Conservation (phyloP, 352 stramenopile species). For the Hyphochytrium catenoides region DNA sequence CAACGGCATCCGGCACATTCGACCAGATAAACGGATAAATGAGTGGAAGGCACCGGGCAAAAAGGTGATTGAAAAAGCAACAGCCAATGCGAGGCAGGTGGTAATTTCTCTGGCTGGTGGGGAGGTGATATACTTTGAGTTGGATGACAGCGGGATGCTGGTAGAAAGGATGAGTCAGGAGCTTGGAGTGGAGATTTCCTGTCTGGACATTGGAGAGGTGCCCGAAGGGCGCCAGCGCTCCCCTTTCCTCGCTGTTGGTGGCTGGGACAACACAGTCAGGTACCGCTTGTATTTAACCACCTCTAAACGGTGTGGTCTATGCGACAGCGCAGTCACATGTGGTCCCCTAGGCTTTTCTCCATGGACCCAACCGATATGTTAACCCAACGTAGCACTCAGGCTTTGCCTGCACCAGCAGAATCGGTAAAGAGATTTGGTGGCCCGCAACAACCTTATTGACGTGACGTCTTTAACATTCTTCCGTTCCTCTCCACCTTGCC, state of each 20-base stretch:
- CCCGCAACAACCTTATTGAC: too few relatives aligned
- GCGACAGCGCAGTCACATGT: constrained; percentile 23
- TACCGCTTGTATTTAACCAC: constrained; percentile 2
- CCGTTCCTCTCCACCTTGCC: too few relatives aligned
- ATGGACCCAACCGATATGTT: constrained; percentile 76
- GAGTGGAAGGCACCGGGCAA: constrained; percentile 93
- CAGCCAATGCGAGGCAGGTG: constrained; percentile 88
- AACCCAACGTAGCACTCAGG: too few relatives aligned
- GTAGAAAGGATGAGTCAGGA: constrained; percentile 79
- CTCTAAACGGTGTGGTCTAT: background rate
- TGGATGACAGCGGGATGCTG: constrained; percentile 73
- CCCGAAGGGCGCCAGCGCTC: constrained; percentile 73
- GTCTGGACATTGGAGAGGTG: constrained; percentile 87
- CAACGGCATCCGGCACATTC: constrained; percentile 84
- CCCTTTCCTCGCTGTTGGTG: constrained; percentile 87
- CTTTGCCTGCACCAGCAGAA: too few relatives aligned
- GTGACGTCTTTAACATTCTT: too few relatives aligned
- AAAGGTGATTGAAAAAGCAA: constrained; percentile 88
- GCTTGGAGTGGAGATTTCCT: constrained; percentile 86
- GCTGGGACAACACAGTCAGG: constrained; percentile 67
- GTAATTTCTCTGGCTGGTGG: constrained; percentile 86
- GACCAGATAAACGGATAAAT: constrained; percentile 69
- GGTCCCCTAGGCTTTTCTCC: constrained; percentile 71
- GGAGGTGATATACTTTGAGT: constrained; percentile 95
- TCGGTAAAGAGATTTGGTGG: too few relatives aligned